Evolutionary conservation across 2,329 filamentous ascomycete genomes (phyloP), one percentile per base, ranked within the genome.

Genomic region (Periconia sp.): DNA sequence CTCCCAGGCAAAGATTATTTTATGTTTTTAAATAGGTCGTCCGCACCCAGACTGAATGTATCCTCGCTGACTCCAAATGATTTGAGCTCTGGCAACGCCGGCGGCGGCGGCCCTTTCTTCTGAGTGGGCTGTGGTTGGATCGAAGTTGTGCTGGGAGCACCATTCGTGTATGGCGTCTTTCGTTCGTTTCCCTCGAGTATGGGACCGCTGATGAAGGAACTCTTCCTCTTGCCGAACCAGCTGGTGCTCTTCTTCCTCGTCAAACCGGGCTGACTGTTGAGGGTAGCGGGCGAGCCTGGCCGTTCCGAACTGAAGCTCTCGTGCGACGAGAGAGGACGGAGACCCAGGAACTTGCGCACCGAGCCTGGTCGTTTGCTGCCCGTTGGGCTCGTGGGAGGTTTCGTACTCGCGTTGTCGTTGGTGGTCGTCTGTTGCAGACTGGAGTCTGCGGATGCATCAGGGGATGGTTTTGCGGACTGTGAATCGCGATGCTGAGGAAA

Each of bases 21-120:
- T 57, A 75, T 75, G 62, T 74, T 63, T 55, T 74, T 74, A 61
- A 75, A 75, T 68, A 75, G 64, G 58, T 74, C 72, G 42, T 74
- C 72, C 8, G 64, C 72, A 10, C 66, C 70, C 41, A 74, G 50
- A 52, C 63, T 65, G 14, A 65, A 57, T 41, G 68, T 55, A 41
- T 74, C 71, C 17, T 72, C 68, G 41, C 63, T 69, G 49, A 73
- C 66, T 0, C 69, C 69, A 51, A 75, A 71, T 15, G 68, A 62
- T 53, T 66, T 66, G 50, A 75, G 68, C 49, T 72, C 71, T 10
- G 74, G 74, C 33, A 76, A 59, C 14, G 71, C 71, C 27, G 74
- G 74, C n/a, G 74, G 69, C 19, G 73, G 74, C 19, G 73, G 73
- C 3, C 68, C 71, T 54, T 71, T 70, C 54, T 65, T 66, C 56